Conservation (phyloP, 2,329 filamentous ascomycete genomes). For the Ophiostoma australiae region DNA sequence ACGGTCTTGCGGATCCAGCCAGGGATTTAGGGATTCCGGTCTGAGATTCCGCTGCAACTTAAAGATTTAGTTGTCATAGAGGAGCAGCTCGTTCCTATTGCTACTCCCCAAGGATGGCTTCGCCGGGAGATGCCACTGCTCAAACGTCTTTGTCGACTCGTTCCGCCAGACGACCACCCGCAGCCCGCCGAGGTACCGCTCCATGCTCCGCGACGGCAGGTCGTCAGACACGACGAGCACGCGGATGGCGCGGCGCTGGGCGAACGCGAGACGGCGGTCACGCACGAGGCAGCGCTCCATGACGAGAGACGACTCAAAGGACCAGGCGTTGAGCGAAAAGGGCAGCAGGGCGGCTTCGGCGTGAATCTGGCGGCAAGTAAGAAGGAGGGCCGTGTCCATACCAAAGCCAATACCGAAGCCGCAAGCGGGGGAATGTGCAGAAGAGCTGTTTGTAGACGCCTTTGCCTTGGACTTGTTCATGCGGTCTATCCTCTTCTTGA, state of each 20-base stretch:
- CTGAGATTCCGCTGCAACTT: neutral
- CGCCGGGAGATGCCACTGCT: slow-evolving; percentile 19
- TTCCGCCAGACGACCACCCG: slow-evolving; percentile 30
- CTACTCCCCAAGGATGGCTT: neutral
- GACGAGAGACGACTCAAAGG: slow-evolving; percentile 32
- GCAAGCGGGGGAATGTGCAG: neutral
- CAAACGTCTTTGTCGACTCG: slow-evolving; percentile 18
- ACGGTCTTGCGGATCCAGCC: too few species aligned
- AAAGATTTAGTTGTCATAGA: neutral
- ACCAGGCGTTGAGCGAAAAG: slow-evolving; percentile 36
- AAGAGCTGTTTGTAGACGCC: neutral
- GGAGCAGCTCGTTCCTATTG: neutral
- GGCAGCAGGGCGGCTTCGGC: slow-evolving; percentile 36
- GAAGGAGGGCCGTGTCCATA: slow-evolving; percentile 33
- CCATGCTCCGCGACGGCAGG: slow-evolving; percentile 30
- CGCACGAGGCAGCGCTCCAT: slow-evolving; percentile 35
- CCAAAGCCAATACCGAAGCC: slow-evolving; percentile 19
- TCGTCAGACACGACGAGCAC: slow-evolving; percentile 32
- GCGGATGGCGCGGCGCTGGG: slow-evolving; percentile 34
- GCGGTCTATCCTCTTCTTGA: slow-evolving; percentile 9
- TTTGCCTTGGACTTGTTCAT: neutral
- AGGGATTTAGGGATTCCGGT: too few species aligned
- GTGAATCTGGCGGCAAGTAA: slow-evolving; percentile 38
- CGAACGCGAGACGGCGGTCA: slow-evolving; percentile 30
- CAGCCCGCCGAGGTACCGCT: slow-evolving; percentile 33